Base-by-base conservation (phyloP, 257 asterid genomes). In the Solanum chiquidenum region DNA sequence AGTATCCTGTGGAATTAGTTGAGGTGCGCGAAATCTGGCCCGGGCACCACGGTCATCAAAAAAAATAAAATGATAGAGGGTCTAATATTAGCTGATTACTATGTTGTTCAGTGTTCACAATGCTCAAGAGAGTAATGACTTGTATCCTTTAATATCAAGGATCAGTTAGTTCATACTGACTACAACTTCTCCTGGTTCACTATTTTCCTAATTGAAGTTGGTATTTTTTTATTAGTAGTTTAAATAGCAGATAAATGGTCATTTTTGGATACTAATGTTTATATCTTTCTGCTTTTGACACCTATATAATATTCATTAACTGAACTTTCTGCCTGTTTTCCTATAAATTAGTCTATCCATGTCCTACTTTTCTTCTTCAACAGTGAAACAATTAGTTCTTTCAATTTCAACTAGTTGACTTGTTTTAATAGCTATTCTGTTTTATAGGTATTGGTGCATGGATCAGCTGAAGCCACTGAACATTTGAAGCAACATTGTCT, bases 381-480 rank as follows among this genome's bases (percentile, higher is more conserved):
- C 64, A 10, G 64, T 44, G 62, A 77, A 79, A 44, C 25, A 52
- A 44, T 79, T 79, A 44, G 85, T 44, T 79, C 85, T 79, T 79
- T 60, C 66, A 79, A 29, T 46, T 44, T 79, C 40, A 49, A 44
- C 40, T 27, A 49, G 37, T 79, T 44, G 85, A 46, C 85, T 14
- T 79, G 66, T 49, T 79, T 21, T 76, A 40, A 76, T 79, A 79
- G 27, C 76, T 91, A 90, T 90, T 89, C 82, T 83, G 83, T 37
- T 89, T 87, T 90, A 88, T 62, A 95, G 99, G 99, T 96, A 86
- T 92, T 97, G 95, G 99, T 97, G 91, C 98, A 97, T 89, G 99
- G 98, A 89, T 95, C 99, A 85, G 99, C 99, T 23, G 99, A 97
- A 92, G 98, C 99, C 92, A 97, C 99, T 4, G 99, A 95, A 91